Conservation (phyloP, 176 grass and related monocot species). For the Oryza coarctata region DNA sequence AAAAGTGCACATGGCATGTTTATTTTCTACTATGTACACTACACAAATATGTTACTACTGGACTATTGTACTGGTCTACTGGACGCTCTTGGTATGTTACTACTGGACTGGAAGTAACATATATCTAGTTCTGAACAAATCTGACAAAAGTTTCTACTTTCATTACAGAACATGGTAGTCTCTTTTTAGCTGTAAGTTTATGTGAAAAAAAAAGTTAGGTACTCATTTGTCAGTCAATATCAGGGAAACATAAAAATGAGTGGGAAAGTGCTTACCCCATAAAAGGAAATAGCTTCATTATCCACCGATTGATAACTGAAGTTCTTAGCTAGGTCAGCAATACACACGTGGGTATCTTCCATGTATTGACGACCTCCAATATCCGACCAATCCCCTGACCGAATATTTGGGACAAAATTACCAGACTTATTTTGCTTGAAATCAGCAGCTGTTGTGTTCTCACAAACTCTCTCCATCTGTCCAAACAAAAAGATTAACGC, state of each 20-base stretch:
- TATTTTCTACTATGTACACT: neutral
- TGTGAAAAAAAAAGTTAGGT: neutral
- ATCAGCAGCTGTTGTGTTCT: conserved; percentile 60
- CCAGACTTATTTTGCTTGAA: conserved; percentile 47
- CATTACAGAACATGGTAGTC: neutral
- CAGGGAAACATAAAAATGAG: neutral
- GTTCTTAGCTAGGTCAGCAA: conserved; percentile 73
- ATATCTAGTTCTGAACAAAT: neutral
- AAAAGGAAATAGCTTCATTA: conserved; percentile 77
- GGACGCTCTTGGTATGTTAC: too few relatives aligned
- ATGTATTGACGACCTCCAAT: conserved; percentile 75
- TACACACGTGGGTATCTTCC: conserved; percentile 93
- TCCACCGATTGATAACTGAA: conserved; percentile 44
- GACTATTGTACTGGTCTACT: too few relatives aligned
- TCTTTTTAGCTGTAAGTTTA: neutral
- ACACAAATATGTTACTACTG: neutral
- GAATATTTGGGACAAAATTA: conserved; percentile 58
- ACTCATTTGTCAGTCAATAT: neutral
- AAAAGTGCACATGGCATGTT: neutral
- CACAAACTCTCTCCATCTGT: conserved; percentile 85
- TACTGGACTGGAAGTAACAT: neutral
- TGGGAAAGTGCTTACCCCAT: conserved; percentile 55
- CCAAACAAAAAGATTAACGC: neutral
- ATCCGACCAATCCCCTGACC: conserved; percentile 83
- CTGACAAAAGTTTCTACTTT: neutral